Evolutionary conservation across 768 basidiomycete species (phyloP), one percentile per base, ranked within the genome.

Genomic region (Mrakia blollopis): DNA sequence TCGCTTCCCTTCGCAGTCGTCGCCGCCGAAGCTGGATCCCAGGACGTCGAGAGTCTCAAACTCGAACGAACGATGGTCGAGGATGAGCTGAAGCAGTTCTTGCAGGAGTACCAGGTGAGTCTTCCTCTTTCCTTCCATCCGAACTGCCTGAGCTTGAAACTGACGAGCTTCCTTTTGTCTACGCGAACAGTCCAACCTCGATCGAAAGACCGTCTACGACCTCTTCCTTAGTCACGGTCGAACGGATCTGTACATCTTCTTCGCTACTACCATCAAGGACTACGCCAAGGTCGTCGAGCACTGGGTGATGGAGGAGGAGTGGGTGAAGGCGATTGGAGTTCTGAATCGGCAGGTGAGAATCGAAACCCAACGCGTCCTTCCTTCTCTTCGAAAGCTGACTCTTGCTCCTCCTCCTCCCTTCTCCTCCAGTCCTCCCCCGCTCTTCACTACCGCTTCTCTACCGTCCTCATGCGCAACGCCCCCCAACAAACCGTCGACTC

Each of bases 171-270:
- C n/a, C n/a, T n/a, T n/a, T n/a, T n/a, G n/a, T n/a, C n/a, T n/a
- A n/a, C n/a, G n/a, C n/a, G n/a, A n/a, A n/a, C 75, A 97, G 94
- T 87, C 86, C 79, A 91, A 95, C 83, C 86, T 99, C 50, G 92
- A 98, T 80, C 88, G 88, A 16, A 87, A 88, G 72, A 94, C 94
- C 6, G 88, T 92, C 5, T 98, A 95, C 82, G 95, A 97, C 78
- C 88, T 98, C 39, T 95, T 98, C 74, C 90, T 92, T 83, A 90
- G 91, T 8, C 96, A 99, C 82, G 97, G 97, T 2, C 87, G 94
- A 60, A 92, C 90, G 13, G 94, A 98, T 81, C 90, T 98, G 85
- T 92, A 94, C 78, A 87, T 99, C 14, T 91, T 92, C 84, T 98
- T 89, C 82, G 96, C 97, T 8, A 88, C 88, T 3, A 85, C 89